Percentiles rank a stretch among this genome's conserved stretches.
Conservation (phyloP, 164 flowering plant species). For the Cinnamomum chago region DNA sequence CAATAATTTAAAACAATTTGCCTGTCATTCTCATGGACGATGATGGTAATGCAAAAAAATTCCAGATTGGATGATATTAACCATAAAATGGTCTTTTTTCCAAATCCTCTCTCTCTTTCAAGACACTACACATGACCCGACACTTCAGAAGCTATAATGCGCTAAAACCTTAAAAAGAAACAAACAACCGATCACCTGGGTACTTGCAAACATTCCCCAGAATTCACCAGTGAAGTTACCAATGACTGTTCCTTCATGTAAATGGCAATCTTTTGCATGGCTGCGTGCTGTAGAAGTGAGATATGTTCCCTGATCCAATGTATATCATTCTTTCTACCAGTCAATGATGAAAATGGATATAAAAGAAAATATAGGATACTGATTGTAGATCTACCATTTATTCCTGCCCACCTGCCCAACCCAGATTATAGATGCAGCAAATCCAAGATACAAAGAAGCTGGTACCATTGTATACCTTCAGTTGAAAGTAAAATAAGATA, state of each 20-base stretch:
- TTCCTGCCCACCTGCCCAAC: constrained; percentile 69
- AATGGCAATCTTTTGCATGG: constrained; percentile 57
- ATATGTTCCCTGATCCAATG: constrained; percentile 74
- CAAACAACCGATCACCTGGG: constrained; percentile 50
- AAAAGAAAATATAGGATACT: not conserved
- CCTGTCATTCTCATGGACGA: too few species aligned
- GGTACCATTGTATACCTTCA: constrained; percentile 92
- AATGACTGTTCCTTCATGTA: constrained; percentile 81
- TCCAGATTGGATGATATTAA: too few species aligned
- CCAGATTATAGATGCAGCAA: constrained; percentile 93
- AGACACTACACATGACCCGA: not conserved
- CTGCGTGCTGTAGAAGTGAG: constrained; percentile 77
- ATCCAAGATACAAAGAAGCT: constrained; percentile 86
- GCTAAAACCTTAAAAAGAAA: not conserved
- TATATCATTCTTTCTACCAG: not conserved
- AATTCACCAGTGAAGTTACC: constrained; percentile 93
- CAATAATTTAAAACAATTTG: not conserved
- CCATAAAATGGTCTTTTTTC: too few species aligned
- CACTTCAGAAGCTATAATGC: not conserved
- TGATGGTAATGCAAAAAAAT: too few species aligned
- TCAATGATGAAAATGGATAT: not conserved
- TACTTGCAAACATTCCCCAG: constrained; percentile 83
- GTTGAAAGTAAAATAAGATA: not conserved
- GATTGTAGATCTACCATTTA: not conserved
- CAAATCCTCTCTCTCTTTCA: too few species aligned